Percentiles rank a stretch among this genome's conserved stretches.
These are phyloP conservation scores for Pichia sp. DNA, from an alignment of 1,139 yeast species.

Conservation along the genomic window DNA sequence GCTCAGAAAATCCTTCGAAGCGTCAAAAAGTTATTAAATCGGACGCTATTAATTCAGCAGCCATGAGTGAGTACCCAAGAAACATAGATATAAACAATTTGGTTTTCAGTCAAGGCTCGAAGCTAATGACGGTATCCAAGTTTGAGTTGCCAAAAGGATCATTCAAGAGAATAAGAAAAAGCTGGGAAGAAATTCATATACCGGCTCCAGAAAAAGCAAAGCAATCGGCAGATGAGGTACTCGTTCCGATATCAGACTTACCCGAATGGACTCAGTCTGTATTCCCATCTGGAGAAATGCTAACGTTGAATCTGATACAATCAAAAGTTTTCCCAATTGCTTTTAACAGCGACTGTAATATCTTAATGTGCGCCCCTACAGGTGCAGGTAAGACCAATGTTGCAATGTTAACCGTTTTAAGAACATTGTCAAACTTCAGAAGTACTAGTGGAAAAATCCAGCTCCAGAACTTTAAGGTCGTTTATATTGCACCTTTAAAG, in stretches of 20 bases:
- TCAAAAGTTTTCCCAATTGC: constrained; percentile 78
- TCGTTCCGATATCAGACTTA: constrained; percentile 56
- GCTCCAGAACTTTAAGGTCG: constrained; percentile 63
- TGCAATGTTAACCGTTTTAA: constrained; percentile 74
- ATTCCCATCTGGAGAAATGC: constrained; percentile 65
- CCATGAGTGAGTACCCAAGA: constrained; percentile 38
- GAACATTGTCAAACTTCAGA: constrained; percentile 55
- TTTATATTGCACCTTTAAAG: constrained; percentile 89
- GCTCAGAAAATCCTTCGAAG: background rate
- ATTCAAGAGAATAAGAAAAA: constrained; percentile 63
- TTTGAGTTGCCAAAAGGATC: constrained; percentile 81
- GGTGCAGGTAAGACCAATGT: constrained; percentile 99
- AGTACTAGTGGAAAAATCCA: constrained; percentile 47
- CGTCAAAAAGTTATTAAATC: background rate
- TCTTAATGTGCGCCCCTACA: constrained; percentile 92
- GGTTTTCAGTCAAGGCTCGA: constrained; percentile 69
- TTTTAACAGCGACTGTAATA: constrained; percentile 62
- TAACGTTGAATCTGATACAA: constrained; percentile 74
- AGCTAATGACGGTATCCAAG: constrained; percentile 60
- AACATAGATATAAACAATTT: constrained; percentile 61
- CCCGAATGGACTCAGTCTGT: constrained; percentile 83
- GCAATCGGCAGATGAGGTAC: constrained; percentile 40
- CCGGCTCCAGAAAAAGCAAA: constrained; percentile 62
- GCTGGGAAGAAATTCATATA: constrained; percentile 82
- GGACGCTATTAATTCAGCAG: constrained; percentile 8